Conservation (phyloP, 2,329 filamentous ascomycete genomes). For the Aspergillus nomiae region DNA sequence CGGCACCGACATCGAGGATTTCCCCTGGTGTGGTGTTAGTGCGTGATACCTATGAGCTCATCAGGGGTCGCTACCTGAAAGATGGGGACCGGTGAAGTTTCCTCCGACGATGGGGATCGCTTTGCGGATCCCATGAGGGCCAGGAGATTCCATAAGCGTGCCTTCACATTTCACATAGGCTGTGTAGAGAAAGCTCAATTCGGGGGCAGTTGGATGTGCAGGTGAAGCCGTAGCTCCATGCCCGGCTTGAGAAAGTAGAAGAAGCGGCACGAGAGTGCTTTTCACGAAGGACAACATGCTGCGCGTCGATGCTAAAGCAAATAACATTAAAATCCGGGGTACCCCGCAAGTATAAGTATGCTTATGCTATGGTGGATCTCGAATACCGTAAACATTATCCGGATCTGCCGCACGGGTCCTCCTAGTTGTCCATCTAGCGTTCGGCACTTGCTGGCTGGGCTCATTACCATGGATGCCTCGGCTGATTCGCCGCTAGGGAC, state of each 20-base stretch:
- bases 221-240: not conserved
- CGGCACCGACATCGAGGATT: constrained; percentile 28
- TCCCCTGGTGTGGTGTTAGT: constrained; percentile 13
- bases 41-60: too few species aligned
- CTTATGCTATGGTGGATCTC: not conserved
- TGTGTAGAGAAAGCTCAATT: constrained; percentile 28
- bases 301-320: not conserved
- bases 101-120: constrained; percentile 31
- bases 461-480: not conserved
- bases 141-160: constrained; percentile 18
- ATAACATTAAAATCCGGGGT: not conserved
- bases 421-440: not conserved
- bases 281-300: not conserved
- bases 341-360: not conserved
- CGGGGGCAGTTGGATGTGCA: constrained; percentile 12
- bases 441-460: not conserved
- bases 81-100: constrained; percentile 28
- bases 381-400: not conserved
- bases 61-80: constrained; percentile 14
- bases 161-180: constrained; percentile 25
- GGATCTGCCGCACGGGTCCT: not conserved
- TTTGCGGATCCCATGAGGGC: constrained; percentile 23
- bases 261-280: not conserved
- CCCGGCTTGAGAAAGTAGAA: not conserved
- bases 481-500: not conserved